phyloP scores from a whole-genome alignment of 257 asterid species.

The Jasminum sambac region DNA sequence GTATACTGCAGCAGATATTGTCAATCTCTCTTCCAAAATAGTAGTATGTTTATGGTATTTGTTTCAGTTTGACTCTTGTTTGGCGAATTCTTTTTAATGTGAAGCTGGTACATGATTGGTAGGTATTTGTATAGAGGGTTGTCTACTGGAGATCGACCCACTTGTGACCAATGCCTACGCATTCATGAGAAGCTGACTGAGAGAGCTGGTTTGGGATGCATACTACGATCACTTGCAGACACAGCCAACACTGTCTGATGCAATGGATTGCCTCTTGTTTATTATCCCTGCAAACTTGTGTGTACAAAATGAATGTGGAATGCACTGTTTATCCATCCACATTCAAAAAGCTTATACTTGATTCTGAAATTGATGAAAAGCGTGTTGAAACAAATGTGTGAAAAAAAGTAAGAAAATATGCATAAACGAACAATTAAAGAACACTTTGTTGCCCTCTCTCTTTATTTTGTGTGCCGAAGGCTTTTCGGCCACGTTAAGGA shows the following conservation, averaged over 20 bases:
- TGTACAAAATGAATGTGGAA: not conserved
- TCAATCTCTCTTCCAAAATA: not conserved
- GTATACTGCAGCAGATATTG: not conserved
- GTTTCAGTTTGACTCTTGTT: not conserved
- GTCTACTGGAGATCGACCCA: constrained; percentile 97
- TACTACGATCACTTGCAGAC: constrained; percentile 82
- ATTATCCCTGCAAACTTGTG: not conserved
- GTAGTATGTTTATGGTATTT: not conserved
- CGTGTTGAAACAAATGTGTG: too few relatives aligned
- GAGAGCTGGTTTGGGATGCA: constrained; percentile 97
- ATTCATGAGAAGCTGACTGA: constrained; percentile 93
- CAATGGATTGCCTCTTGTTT: not conserved
- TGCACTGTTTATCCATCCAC: not conserved
- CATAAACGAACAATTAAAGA: too few relatives aligned
- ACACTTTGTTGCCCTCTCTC: too few relatives aligned
- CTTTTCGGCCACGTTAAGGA: too few relatives aligned
- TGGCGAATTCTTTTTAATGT: not conserved
- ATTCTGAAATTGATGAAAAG: not conserved
- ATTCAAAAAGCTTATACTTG: not conserved
- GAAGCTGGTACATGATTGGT: constrained; percentile 24
- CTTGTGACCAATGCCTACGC: constrained; percentile 89
- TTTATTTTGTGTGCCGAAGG: too few relatives aligned
- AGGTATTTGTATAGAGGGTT: constrained; percentile 95
- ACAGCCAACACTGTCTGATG: constrained; percentile 71
- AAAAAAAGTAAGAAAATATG: too few relatives aligned